Evolutionary conservation across 805 yeast genomes (phyloP), one percentile per base, ranked within the genome.

Genomic region (Barnettozyma siamensis): DNA sequence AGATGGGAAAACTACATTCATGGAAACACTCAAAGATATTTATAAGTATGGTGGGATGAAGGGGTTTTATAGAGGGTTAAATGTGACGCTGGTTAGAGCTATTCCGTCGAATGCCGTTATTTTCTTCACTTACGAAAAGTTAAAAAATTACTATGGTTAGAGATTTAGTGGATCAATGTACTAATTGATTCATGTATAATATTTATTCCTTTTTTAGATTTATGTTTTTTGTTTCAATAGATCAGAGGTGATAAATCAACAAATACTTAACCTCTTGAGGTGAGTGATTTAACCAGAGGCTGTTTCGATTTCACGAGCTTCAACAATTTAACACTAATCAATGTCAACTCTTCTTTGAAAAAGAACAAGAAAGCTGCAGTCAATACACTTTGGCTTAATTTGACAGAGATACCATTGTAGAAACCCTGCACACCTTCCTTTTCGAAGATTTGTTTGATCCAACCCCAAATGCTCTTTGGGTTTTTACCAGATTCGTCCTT

Each of bases 341-440:
- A 57, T 43, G 83, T 78, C 50, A 88, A 73, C 62, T 85, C 88
- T 62, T 89, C 96, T 65, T 89, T 89, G 66, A 89, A 88, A 63
- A 80, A 85, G 59, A 89, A 89, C 55, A 89, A 70, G 53, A 89
- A 85, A 1, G 96, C 96, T 2, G 96, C 91, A 31, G 95, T 88
- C 43, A 83, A 60, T 35, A 91, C 88, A 45, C 89, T 78, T 65
- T 89, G 98, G 20, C 81, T 62, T 46, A 91, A 70, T 64, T 89
- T 89, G 41, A 88, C 78, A 40, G 75, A 67, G 46, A 89, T 72
- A 1, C 98, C 98, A 37, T 80, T 78, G 66, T 88, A 89, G 46
- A 89, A 76, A 2, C 88, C 85, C 31, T 70, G 68, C 33, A 86
- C 48, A 10, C 96, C 96, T 58, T 88, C 95, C 37, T 73, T 75